phyloP scores from a whole-genome alignment of 352 stramenopile species.

The Pythium chondricola region DNA sequence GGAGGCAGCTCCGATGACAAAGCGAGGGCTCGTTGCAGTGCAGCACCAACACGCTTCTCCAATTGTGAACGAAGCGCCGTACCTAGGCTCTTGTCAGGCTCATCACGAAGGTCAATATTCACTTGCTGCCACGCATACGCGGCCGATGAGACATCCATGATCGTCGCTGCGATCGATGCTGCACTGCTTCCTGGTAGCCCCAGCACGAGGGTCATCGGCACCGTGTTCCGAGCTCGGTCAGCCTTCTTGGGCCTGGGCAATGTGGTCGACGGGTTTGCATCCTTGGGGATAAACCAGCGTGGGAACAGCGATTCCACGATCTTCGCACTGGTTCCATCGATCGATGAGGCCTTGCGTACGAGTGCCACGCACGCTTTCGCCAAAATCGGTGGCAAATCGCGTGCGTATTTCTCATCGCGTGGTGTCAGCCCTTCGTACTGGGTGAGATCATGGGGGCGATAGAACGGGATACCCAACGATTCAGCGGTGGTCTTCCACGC shows the following conservation, averaged over 20 bases:
- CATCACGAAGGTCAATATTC: slow-evolving; percentile 12
- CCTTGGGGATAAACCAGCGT: slow-evolving; percentile 54
- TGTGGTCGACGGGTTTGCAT: slow-evolving; percentile 26
- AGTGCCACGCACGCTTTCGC: slow-evolving; percentile 16
- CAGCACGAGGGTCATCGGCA: slow-evolving; percentile 55
- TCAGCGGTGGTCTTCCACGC: slow-evolving; percentile 50
- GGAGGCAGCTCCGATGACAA: slow-evolving; percentile 23
- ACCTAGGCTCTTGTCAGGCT: slow-evolving; percentile 1
- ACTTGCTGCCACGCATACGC: slow-evolving; percentile 41
- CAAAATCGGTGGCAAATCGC: slow-evolving; percentile 6
- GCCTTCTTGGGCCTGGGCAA: slow-evolving; percentile 28
- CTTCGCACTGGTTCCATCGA: neutral
- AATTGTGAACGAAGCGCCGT: slow-evolving; percentile 27
- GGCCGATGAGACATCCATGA: slow-evolving; percentile 42
- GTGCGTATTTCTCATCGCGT: slow-evolving; percentile 14
- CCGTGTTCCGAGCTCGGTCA: slow-evolving; percentile 23
- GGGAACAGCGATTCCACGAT: slow-evolving; percentile 41
- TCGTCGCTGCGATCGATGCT: slow-evolving; percentile 22
- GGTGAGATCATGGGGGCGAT: slow-evolving; percentile 40
- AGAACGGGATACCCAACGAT: slow-evolving; percentile 41
- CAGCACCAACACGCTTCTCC: slow-evolving; percentile 13
- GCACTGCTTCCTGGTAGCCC: slow-evolving; percentile 62
- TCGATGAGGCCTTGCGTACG: slow-evolving; percentile 9
- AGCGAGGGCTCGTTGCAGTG: slow-evolving; percentile 6
- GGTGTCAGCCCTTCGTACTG: slow-evolving; percentile 35